These are phyloP conservation scores for Exophiala dermatitidis DNA, from an alignment of 2,329 filamentous ascomycete genomes.

Conservation along the genomic window DNA sequence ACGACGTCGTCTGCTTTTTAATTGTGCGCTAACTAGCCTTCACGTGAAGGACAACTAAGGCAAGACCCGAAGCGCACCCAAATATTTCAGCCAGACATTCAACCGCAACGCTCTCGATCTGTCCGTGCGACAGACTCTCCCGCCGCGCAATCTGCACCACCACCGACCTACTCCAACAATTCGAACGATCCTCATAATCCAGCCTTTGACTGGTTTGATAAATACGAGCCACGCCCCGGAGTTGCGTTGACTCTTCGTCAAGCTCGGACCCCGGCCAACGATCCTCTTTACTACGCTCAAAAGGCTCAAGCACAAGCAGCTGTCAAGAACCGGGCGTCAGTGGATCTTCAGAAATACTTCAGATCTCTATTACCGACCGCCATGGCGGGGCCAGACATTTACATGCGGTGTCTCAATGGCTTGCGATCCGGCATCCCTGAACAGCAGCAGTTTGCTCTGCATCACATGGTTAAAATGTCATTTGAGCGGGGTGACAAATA, in stretches of 20 bases:
- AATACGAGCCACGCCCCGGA: slow-evolving; percentile 60
- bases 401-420: slow-evolving; percentile 76
- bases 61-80: slow-evolving; percentile 80
- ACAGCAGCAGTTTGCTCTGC: slow-evolving; percentile 87
- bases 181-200: slow-evolving; percentile 44
- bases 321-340: slow-evolving; percentile 3
- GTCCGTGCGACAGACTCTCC: slow-evolving; percentile 47
- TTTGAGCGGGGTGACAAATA: slow-evolving; percentile 93
- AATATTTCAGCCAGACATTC: slow-evolving; percentile 75
- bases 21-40: too few species aligned
- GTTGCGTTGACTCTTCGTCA: slow-evolving; percentile 62
- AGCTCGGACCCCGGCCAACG: slow-evolving; percentile 67
- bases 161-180: slow-evolving; percentile 35
- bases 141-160: slow-evolving; percentile 20
- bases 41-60: slow-evolving; percentile 42
- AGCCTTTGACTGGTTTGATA: slow-evolving; percentile 43
- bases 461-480: slow-evolving; percentile 91
- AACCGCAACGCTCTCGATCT: slow-evolving; percentile 52
- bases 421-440: slow-evolving; percentile 69
- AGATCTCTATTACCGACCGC: slow-evolving; percentile 34
- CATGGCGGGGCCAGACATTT: slow-evolving; percentile 79
- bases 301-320: slow-evolving; percentile 29
- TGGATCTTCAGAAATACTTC: slow-evolving; percentile 19
- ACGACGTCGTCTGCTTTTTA: too few species aligned
- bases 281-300: slow-evolving; percentile 58